Evolutionary conservation across 108 stramenopile genomes (phyloP).

Genomic region (Fragilariopsis cylindrus): DNA sequence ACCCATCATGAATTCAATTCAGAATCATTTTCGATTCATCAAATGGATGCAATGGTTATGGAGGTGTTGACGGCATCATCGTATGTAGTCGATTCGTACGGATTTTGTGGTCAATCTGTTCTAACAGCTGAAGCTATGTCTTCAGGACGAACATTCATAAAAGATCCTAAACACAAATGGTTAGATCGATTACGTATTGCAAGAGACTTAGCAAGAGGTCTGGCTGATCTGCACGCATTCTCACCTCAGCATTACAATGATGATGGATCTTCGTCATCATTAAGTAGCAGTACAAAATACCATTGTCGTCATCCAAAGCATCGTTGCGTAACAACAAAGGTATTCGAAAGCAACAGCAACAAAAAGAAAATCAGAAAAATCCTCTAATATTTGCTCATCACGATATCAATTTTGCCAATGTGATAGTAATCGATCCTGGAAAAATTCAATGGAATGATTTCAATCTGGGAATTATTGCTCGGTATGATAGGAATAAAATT

Average conservation of each 20-base stretch:
- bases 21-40: conserved; percentile 62
- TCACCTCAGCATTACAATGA: conserved; percentile 8
- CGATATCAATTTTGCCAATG: conserved; percentile 62
- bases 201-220: conserved; percentile 51
- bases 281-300: too few species aligned
- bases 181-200: conserved; percentile 50
- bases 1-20: conserved; percentile 52
- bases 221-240: conserved; percentile 69
- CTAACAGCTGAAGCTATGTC: conserved; percentile 44
- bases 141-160: conserved; percentile 32
- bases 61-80: conserved; percentile 58
- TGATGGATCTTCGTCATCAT: neutral
- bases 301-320: too few species aligned
- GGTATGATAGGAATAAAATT: conserved; percentile 16
- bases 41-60: conserved; percentile 67
- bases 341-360: neutral
- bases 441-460: conserved; percentile 65
- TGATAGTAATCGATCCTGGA: conserved; percentile 21
- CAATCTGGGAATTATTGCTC: conserved; percentile 50
- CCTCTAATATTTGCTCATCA: conserved; percentile 34
- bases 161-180: conserved; percentile 19
- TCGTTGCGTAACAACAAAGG: neutral
- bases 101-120: conserved; percentile 71
- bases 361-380: too few species aligned
- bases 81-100: conserved; percentile 54